These are phyloP conservation scores for Boechera divaricarpa DNA, from an alignment of 345 rosid species.

Conservation along the genomic window DNA sequence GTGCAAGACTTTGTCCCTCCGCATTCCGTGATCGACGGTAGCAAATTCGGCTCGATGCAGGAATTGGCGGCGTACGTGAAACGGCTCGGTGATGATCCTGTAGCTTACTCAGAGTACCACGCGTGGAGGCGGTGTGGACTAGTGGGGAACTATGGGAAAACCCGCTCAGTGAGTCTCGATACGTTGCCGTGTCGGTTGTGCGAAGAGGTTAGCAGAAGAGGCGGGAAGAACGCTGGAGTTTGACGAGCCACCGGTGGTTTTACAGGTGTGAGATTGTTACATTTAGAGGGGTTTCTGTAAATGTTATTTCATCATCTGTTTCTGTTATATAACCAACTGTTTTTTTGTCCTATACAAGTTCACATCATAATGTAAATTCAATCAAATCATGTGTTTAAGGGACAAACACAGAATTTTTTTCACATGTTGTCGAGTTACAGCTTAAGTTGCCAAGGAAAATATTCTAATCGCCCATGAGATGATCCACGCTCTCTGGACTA, in stretches of 20 bases:
- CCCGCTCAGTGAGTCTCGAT: slow-evolving; percentile 77
- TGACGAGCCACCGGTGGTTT: slow-evolving; percentile 9
- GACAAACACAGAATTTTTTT: not conserved
- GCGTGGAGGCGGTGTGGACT: slow-evolving; percentile 97
- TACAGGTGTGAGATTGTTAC: slow-evolving; percentile 4
- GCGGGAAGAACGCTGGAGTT: slow-evolving; percentile 64
- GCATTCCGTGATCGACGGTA: slow-evolving; percentile 81
- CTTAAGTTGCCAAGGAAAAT: no score
- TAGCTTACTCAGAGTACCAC: slow-evolving; percentile 85
- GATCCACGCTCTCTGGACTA: no score
- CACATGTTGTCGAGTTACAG: not conserved
- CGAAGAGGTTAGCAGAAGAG: slow-evolving; percentile 70
- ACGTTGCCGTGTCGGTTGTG: slow-evolving; percentile 91
- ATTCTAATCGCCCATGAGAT: no score
- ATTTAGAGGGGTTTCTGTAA: not conserved
- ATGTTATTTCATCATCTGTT: not conserved
- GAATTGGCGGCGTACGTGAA: slow-evolving; percentile 73
- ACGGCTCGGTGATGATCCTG: slow-evolving; percentile 68
- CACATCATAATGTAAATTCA: not conserved
- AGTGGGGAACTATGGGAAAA: slow-evolving; percentile 64
- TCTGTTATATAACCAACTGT: not conserved
- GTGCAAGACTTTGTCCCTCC: slow-evolving; percentile 87
- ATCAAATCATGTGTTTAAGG: not conserved
- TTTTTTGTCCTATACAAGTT: not conserved
- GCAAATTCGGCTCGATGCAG: slow-evolving; percentile 66